Percentiles rank a stretch among this genome's conserved stretches.
Conservation (phyloP, 1,284 basidiomycete genomes). For the Meira nashicola region DNA sequence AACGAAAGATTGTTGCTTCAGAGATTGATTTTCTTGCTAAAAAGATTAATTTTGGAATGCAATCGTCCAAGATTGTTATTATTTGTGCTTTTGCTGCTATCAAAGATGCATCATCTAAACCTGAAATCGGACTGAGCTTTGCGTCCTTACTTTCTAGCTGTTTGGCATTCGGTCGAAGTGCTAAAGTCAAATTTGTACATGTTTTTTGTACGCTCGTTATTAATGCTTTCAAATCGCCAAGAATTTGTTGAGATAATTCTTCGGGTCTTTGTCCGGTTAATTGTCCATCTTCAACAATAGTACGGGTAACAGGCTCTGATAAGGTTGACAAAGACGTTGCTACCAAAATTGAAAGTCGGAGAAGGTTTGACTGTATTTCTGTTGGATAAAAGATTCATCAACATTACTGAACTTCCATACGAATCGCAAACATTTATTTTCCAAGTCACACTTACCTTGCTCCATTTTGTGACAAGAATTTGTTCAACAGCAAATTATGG, state of each 20-base stretch:
- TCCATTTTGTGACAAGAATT: too few species aligned
- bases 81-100: slow-evolving; percentile 7
- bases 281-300: background rate
- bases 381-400: too few species aligned
- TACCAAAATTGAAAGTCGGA: slow-evolving; percentile 2
- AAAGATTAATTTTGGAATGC: slow-evolving; percentile 4
- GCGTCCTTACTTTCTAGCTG: background rate
- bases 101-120: slow-evolving; percentile 1
- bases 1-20: background rate
- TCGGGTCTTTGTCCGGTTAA: background rate
- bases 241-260: slow-evolving; percentile 4
- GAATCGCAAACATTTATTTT: too few species aligned
- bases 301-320: slow-evolving; percentile 1
- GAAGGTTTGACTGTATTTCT: slow-evolving; percentile 5
- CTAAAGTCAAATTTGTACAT: slow-evolving; percentile 7
- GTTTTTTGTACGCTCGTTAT: background rate
- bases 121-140: background rate
- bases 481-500: too few species aligned
- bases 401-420: too few species aligned
- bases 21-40: background rate
- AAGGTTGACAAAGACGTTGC: slow-evolving; percentile 8
- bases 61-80: background rate
- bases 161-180: background rate
- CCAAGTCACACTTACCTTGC: too few species aligned
- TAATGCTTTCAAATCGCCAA: background rate